Evolutionary conservation across 2,329 filamentous ascomycete species (phyloP).

Genomic region (Neurospora sp.): DNA sequence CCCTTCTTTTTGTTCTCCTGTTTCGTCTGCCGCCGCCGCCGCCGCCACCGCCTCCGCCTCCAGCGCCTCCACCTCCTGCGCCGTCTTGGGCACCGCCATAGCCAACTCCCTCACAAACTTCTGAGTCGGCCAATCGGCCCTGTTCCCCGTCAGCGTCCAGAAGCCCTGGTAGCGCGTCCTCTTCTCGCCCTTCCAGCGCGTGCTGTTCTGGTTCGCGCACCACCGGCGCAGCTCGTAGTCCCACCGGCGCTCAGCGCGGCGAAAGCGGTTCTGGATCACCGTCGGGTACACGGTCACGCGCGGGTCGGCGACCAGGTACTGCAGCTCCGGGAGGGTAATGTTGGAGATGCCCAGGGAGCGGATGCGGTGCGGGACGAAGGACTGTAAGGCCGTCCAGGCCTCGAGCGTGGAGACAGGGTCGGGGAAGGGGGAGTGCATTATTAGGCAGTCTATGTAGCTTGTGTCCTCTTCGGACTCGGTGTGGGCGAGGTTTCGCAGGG

Average conservation of each 20-base stretch:
- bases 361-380: slow-evolving; percentile 54
- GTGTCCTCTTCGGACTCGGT: slow-evolving; percentile 6
- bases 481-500: slow-evolving; percentile 50
- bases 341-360: slow-evolving; percentile 69
- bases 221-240: slow-evolving; percentile 49
- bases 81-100: slow-evolving; percentile 1
- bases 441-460: slow-evolving; percentile 57
- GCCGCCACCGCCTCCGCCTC: not conserved
- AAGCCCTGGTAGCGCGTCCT: slow-evolving; percentile 37
- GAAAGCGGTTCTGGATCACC: slow-evolving; percentile 71
- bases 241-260: slow-evolving; percentile 41
- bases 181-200: slow-evolving; percentile 22
- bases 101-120: slow-evolving; percentile 13
- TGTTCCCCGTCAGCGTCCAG: slow-evolving; percentile 43
- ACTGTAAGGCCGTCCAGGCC: slow-evolving; percentile 57
- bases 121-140: slow-evolving; percentile 24
- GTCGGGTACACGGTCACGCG: slow-evolving; percentile 30
- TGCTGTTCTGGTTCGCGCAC: slow-evolving; percentile 24
- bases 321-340: slow-evolving; percentile 46
- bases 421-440: slow-evolving; percentile 56
- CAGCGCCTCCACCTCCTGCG: not conserved
- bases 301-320: slow-evolving; percentile 28
- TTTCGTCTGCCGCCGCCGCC: not conserved
- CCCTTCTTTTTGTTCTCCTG: not conserved
- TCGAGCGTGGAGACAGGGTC: slow-evolving; percentile 40